These are phyloP conservation scores for Nicotiana noctiflora DNA, from an alignment of 257 asterid species.

Conservation along the genomic window DNA sequence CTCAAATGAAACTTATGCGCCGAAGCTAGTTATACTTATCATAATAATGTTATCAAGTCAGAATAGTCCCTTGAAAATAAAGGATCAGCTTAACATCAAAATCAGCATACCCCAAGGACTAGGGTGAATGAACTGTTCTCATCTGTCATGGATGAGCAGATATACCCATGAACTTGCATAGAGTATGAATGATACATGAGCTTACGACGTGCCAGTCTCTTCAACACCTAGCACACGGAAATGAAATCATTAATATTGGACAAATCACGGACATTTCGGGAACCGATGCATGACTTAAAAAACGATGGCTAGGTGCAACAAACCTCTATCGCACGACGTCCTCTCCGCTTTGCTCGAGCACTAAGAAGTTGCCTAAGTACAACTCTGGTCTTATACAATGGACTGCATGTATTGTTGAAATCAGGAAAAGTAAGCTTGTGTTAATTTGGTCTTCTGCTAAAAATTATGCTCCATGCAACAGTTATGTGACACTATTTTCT, in stretches of 20 bases:
- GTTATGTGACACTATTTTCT: no score
- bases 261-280: conserved; percentile 4
- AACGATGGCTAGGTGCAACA: neutral
- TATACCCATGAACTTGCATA: conserved; percentile 92
- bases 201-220: conserved; percentile 61
- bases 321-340: conserved; percentile 88
- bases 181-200: conserved; percentile 83
- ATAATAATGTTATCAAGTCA: conserved; percentile 1
- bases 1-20: neutral
- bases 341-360: conserved; percentile 83
- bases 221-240: conserved; percentile 51
- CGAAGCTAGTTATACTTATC: neutral
- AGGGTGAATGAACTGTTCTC: conserved; percentile 62
- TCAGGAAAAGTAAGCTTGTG: neutral
- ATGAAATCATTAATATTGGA: neutral
- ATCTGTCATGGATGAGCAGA: conserved; percentile 53
- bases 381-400: conserved; percentile 63
- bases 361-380: conserved; percentile 66
- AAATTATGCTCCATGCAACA: neutral
- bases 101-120: conserved; percentile 76
- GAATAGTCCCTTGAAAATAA: conserved; percentile 4
- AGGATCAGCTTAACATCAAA: conserved; percentile 6
- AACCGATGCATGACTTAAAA: neutral
- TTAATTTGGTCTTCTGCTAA: neutral
- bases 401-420: conserved; percentile 41